A percentile compares a stretch with the other conserved stretches of the same genome.
These are phyloP conservation scores for Rubia balearica DNA, from an alignment of 305 asterid species.

Conservation along the genomic window DNA sequence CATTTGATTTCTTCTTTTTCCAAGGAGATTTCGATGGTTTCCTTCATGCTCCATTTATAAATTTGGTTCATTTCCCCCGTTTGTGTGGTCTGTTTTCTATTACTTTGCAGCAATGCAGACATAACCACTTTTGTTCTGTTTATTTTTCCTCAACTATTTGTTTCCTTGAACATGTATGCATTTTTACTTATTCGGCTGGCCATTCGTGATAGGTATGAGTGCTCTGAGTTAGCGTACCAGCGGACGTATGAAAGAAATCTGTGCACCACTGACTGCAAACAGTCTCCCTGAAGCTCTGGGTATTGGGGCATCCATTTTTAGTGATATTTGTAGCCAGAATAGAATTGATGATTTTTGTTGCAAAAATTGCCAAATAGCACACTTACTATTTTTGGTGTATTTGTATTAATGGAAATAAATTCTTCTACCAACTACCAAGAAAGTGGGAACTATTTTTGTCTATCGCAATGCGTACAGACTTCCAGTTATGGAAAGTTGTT, in stretches of 20 bases:
- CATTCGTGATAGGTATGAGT: slow-evolving; percentile 61
- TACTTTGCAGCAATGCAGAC: slow-evolving; percentile 33
- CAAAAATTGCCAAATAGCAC: too few relatives aligned
- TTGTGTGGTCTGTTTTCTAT: slow-evolving; percentile 37
- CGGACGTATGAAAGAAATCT: slow-evolving; percentile 61
- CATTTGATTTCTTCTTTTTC: slow-evolving; percentile 49
- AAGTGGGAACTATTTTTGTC: too few relatives aligned
- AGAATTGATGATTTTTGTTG: neutral
- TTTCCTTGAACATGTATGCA: slow-evolving; percentile 13
- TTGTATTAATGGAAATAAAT: too few relatives aligned
- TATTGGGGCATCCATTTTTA: neutral
- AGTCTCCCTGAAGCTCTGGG: neutral
- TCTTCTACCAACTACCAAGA: too few relatives aligned
- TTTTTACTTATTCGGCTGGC: slow-evolving; percentile 28
- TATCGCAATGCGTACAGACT: too few relatives aligned
- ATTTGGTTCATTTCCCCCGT: slow-evolving; percentile 41
- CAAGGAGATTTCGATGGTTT: slow-evolving; percentile 29
- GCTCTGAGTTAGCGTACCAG: slow-evolving; percentile 37
- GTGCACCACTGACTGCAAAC: slow-evolving; percentile 3
- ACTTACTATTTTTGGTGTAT: too few relatives aligned
- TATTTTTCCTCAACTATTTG: slow-evolving; percentile 32
- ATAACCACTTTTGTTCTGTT: slow-evolving; percentile 35
- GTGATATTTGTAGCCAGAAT: too few relatives aligned
- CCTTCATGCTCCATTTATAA: slow-evolving; percentile 28
- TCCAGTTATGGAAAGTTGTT: too few relatives aligned